Evolutionary conservation across 1,139 yeast species (phyloP).

Genomic region (Saccharomyces hybrid): DNA sequence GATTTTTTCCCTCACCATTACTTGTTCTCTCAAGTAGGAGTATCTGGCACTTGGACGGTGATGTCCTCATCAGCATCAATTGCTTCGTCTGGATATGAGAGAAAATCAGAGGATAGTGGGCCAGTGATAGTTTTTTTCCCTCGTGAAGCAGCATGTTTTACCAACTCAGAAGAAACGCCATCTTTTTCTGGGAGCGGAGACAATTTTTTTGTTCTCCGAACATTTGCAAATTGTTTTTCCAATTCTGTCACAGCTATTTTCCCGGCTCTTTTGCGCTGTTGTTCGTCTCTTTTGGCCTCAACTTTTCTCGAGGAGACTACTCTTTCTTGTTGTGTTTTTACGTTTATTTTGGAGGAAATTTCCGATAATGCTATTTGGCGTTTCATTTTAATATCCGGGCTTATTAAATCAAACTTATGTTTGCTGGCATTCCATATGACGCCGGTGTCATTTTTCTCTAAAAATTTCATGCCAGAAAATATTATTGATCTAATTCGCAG

Average conservation of each 20-base stretch:
- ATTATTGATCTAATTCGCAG: conserved; percentile 35
- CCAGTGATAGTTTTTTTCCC: background rate
- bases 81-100: background rate
- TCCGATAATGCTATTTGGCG: background rate
- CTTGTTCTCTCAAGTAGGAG: background rate
- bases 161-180: background rate
- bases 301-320: background rate
- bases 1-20: background rate
- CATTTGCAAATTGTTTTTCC: background rate
- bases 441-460: conserved; percentile 28
- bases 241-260: background rate
- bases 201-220: background rate
- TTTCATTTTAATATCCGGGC: background rate
- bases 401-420: background rate
- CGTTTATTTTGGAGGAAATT: background rate
- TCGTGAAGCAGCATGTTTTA: background rate
- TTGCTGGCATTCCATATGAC: conserved; percentile 23
- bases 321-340: background rate
- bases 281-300: background rate
- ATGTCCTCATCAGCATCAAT: background rate
- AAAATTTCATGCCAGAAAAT: conserved; percentile 29
- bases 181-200: background rate
- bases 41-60: background rate
- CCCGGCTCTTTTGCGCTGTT: background rate
- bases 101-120: background rate